Percentiles rank a stretch among this genome's conserved stretches.
phyloP scores from a whole-genome alignment of 148 eudicot species.

The Rhododendron williamsianum region DNA sequence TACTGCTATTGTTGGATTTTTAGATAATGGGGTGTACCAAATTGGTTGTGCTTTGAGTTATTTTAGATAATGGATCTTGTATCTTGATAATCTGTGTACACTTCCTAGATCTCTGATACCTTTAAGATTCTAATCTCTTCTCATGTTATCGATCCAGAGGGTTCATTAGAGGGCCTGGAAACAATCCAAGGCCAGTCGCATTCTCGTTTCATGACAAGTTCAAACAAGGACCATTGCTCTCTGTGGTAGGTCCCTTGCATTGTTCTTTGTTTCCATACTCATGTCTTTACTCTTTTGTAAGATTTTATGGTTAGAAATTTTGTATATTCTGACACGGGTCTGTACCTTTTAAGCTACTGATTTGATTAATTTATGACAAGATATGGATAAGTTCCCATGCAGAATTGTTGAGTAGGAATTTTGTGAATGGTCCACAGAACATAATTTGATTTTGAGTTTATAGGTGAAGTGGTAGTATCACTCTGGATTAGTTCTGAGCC shows the following conservation, averaged over 20 bases:
- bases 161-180: constrained; percentile 95
- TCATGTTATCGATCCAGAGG: constrained; percentile 48
- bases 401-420: neutral
- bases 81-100: neutral
- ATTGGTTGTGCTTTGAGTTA: neutral
- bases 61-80: neutral
- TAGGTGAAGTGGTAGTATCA: neutral
- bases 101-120: neutral
- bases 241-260: constrained; percentile 55
- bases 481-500: neutral
- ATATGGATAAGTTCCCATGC: neutral
- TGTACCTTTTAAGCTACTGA: constrained; percentile 1
- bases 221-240: constrained; percentile 89
- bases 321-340: neutral
- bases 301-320: neutral
- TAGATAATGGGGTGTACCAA: neutral
- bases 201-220: constrained; percentile 85
- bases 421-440: neutral
- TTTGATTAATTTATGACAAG: neutral
- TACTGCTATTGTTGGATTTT: neutral
- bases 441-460: neutral
- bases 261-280: neutral
- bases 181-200: constrained; percentile 63
- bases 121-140: constrained; percentile 10
- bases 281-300: neutral